Base-by-base conservation (phyloP, 169 alveolate genomes). In the Plasmodium coatneyi region DNA sequence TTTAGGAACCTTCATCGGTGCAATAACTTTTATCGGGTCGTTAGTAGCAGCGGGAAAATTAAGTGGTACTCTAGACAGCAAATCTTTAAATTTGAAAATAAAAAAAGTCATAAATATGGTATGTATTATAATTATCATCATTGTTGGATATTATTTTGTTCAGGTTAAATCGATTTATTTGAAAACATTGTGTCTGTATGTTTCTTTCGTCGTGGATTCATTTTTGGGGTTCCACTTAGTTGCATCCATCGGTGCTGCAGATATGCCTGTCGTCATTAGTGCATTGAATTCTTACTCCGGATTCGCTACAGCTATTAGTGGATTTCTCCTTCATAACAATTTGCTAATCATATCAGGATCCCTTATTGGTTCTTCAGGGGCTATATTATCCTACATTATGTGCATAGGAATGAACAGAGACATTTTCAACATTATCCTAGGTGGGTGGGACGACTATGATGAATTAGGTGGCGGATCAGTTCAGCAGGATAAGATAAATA, bases 181-280 rank as follows among this genome's bases (percentile, higher is more conserved):
- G 39, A 95, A 95, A 49, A 94, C 96, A 22, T 80, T 80, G 28
- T 72, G 82, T 16, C 76, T 96, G 71, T 95, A 95, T 70, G 97
- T 86, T 76, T 93, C 93, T 54, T 84, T 96, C 32, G 74, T 84
- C 34, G 92, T 92, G 81, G 95, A 97, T 94, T 96, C 95, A 92
- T 94, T 95, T 95, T 95, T 96, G 54, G 99, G 98, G 54, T 97
- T 95, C 90, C 98, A 97, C 79, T 92, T 98, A 41, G 98, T 98
- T 80, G 97, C 98, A 92, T 96, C 98, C 43, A 97, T 98, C 32
- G 99, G 99, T 74, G 99, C 98, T 22, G 99, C 99, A 74, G 99
- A 98, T 95, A 98, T 98, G 99, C 99, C 99, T 2, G 99, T 98
- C 66, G 99, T 97, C 66, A 98, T 98, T 56, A 97, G 99, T 72